phyloP scores from a whole-genome alignment of 345 rosid species.

The Melaleuca quinquenervia region DNA sequence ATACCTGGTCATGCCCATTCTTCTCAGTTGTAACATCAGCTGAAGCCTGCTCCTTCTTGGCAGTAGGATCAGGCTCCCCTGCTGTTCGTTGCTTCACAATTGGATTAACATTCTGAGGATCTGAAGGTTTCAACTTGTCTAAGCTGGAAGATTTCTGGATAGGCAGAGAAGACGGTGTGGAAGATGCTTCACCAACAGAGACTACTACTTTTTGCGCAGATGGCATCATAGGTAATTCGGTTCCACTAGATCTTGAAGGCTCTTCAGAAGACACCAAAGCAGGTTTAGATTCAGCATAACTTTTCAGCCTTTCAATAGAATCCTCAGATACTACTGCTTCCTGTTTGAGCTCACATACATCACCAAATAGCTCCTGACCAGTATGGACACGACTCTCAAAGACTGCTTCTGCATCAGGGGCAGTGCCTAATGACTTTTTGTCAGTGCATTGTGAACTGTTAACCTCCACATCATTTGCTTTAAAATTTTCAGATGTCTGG shows the following conservation, averaged over 20 bases:
- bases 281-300: slow-evolving; percentile 23
- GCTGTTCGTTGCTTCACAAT: slow-evolving; percentile 22
- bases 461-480: slow-evolving; percentile 10
- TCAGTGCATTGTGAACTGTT: slow-evolving; percentile 26
- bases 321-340: slow-evolving; percentile 25
- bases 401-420: slow-evolving; percentile 27
- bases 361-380: slow-evolving; percentile 15
- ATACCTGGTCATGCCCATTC: slow-evolving; percentile 24
- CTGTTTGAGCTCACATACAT: slow-evolving; percentile 13
- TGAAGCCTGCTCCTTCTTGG: slow-evolving; percentile 33
- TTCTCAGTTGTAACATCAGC: slow-evolving; percentile 29
- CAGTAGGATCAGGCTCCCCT: slow-evolving; percentile 18
- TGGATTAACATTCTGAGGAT: slow-evolving; percentile 26
- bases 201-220: slow-evolving; percentile 27
- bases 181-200: slow-evolving; percentile 37
- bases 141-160: slow-evolving; percentile 25
- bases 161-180: slow-evolving; percentile 17
- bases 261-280: slow-evolving; percentile 23
- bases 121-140: slow-evolving; percentile 30
- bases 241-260: slow-evolving; percentile 23
- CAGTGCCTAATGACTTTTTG: slow-evolving; percentile 23
- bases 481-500: slow-evolving; percentile 20
- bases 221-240: slow-evolving; percentile 15
- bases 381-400: slow-evolving; percentile 20
- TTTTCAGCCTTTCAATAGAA: slow-evolving; percentile 15